Evolutionary conservation across 345 rosid genomes (phyloP), one percentile per base, ranked within the genome.

Genomic region (Schrenkiella parvula): DNA sequence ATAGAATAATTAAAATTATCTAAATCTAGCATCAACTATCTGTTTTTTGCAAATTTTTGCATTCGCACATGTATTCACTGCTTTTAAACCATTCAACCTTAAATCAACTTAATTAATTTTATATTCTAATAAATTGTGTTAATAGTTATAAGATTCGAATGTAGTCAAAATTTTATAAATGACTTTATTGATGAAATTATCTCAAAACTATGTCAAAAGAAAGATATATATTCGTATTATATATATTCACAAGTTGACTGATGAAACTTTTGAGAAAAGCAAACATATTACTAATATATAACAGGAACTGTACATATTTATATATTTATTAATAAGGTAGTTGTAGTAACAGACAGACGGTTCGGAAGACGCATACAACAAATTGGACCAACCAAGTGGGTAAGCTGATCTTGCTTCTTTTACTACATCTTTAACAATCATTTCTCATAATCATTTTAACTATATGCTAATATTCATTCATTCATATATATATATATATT

Each of bases 281-380:
- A 66, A 59, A 66, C 6, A 13, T 47, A 67, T 1, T 3, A 23
- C 8, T 13, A 39, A 48, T 26, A 42, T 26, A 42, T 31, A 47
- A 57, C 4, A 57, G 15, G n/a, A 74, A 66, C 10, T 4, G 25
- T 47, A 9, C 3, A 6, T 39, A 71, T 19, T 50, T 7, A 35
- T 46, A 29, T 26, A 73, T 48, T 19, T 59, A 58, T 55, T 41
- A 28, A 74, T 22, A 52, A 68, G 35, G 74, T 42, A 68, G 79
- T 60, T 61, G 69, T 46, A 60, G 74, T 68, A 75, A 68, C 74
- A 68, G 68, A 75, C 63, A 53, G 21, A 62, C 73, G 73, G 79
- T 75, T 75, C 15, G 69, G 64, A 54, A 53, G 64, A 75, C 50
- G 34, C 48, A 68, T 52, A 60, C 64, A 61, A 42, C 66, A 60